Evolutionary conservation across 2,329 filamentous ascomycete species (phyloP).

Genomic region (Ceratocystis harringtonii): DNA sequence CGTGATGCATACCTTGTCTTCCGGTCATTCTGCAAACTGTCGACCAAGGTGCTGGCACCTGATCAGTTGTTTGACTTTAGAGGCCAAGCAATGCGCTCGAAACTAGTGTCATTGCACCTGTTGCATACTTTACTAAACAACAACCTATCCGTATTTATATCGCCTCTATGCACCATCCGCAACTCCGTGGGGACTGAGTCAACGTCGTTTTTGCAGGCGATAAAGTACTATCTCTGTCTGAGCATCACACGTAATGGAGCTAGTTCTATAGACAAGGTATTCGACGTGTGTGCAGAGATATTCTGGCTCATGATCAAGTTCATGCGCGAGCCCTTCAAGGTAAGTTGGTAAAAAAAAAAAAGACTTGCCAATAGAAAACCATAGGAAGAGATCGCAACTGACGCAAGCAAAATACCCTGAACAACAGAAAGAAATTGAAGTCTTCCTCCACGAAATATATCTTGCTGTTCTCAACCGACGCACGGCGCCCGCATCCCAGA

Average conservation of each 20-base stretch:
- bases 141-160: slow-evolving; percentile 79
- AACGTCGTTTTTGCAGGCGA: slow-evolving; percentile 81
- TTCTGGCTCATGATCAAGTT: slow-evolving; percentile 96
- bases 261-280: slow-evolving; percentile 80
- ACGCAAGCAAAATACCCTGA: too few species aligned
- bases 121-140: slow-evolving; percentile 94
- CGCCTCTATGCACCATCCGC: slow-evolving; percentile 78
- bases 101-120: slow-evolving; percentile 85
- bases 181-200: slow-evolving; percentile 79
- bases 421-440: slow-evolving; percentile 78
- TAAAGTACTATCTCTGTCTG: slow-evolving; percentile 92
- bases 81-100: slow-evolving; percentile 93
- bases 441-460: slow-evolving; percentile 96
- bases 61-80: slow-evolving; percentile 88
- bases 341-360: slow-evolving; percentile 25
- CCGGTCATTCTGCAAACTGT: slow-evolving; percentile 92
- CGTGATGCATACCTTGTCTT: slow-evolving; percentile 96
- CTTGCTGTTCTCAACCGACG: slow-evolving; percentile 78
- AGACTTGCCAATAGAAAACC: background rate
- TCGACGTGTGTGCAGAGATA: slow-evolving; percentile 91
- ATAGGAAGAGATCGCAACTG: background rate
- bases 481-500: slow-evolving; percentile 76
- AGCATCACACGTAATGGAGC: slow-evolving; percentile 91
- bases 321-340: slow-evolving; percentile 87
- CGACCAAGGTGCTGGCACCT: slow-evolving; percentile 74